A percentile compares a stretch with the other conserved stretches of the same genome.
Conservation (phyloP, 208 protist genomes). For the Acanthamoeba lenticulata region DNA sequence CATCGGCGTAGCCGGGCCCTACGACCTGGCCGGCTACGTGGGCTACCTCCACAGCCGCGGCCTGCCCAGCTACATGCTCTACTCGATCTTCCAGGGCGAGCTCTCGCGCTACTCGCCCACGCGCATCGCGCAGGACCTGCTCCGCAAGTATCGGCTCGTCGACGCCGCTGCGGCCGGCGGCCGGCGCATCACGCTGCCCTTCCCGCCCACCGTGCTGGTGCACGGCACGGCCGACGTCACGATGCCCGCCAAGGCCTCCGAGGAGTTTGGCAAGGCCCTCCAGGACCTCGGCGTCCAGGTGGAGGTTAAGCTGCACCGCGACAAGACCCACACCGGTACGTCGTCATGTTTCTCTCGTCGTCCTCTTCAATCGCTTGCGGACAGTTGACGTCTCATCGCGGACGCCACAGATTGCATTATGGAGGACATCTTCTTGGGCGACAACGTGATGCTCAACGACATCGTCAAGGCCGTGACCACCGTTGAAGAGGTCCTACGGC, state of each 20-base stretch:
- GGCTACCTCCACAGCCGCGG: constrained; percentile 49
- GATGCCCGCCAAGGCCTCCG: neutral
- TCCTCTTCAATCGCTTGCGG: no score
- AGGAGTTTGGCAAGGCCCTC: constrained; percentile 10
- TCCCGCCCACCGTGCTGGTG: neutral
- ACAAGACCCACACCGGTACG: constrained; percentile 58
- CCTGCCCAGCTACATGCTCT: constrained; percentile 21
- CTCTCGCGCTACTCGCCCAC: constrained; percentile 22
- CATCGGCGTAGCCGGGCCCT: constrained; percentile 32
- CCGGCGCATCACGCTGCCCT: neutral
- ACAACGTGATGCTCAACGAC: constrained; percentile 26
- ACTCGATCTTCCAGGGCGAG: constrained; percentile 52
- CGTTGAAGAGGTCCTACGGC: no score
- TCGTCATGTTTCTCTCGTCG: no score
- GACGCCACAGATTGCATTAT: constrained; percentile 34
- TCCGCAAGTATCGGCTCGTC: neutral
- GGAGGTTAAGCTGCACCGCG: neutral
- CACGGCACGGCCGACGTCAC: constrained; percentile 49
- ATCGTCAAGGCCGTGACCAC: neutral
- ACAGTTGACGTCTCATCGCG: no score
- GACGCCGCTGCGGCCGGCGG: no score
- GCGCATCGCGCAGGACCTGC: neutral
- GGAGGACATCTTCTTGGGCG: constrained; percentile 60
- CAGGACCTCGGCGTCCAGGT: neutral
- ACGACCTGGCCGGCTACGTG: constrained; percentile 5